Evolutionary conservation across 192 early-diverging fungal genomes (phyloP), one percentile per base, ranked within the genome.

Genomic region (Coemansia sp.): DNA sequence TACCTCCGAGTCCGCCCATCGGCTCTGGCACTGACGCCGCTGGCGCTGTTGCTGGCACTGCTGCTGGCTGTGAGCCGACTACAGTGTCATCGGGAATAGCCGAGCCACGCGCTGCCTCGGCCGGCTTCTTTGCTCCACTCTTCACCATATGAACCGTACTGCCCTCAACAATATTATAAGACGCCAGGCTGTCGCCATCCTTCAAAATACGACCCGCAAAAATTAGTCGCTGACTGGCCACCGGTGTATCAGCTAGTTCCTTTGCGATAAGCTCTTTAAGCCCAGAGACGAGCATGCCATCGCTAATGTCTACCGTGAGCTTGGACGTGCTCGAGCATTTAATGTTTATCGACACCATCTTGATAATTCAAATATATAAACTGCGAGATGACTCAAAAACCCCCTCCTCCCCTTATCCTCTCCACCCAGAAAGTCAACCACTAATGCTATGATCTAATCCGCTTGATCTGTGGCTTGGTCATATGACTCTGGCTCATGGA

Each of bases 161-260:
- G 0, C 92, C 92, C 13, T 95, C 92, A 1, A 79, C 79, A 25
- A 99, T 81, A 77, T 96, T 96, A 83, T 95, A 96, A 8, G 70
- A 70, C 2, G 75, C 66, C 21, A 99, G 75, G 2, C 76, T 87
- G 35, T 96, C 94, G 12, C 71, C 84, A 73, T 99, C 95, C 77
- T 99, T 99, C 50, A 99, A 87, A 45, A 99, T 94, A 38, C 88
- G 84, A 10, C 97, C 97, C 35, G 95, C 88, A 73, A 89, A 99
- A 65, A 99, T 99, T 45, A 99, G 86, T 18, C 95, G 85, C 75
- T 94, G 95, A 37, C 84, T 72, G 13, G 85, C 85, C 16, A 84
- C 85, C 3, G 91, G 86, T 7, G 89, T 88, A 43, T 90, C 82
- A 13, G 84, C 83, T 12, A 85, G 52, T 45, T 83, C 63, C 25